Evolutionary conservation across 1,139 yeast species (phyloP).

Genomic region (Zygotorulaspora mrakii): DNA sequence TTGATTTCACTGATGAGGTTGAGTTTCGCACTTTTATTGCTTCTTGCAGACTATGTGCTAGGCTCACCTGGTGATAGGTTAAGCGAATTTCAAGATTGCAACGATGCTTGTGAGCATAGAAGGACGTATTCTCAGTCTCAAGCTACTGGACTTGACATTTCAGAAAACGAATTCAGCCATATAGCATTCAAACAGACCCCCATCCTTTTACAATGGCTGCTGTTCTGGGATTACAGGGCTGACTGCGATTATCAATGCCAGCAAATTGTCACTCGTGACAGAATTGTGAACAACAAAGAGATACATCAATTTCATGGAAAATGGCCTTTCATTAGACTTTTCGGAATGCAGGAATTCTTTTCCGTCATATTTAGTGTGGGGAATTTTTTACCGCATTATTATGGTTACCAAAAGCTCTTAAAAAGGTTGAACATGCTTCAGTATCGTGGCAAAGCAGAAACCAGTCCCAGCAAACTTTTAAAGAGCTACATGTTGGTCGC

Average conservation of each 20-base stretch:
- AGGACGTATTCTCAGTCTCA: slow-evolving; percentile 36
- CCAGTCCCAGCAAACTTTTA: slow-evolving; percentile 19
- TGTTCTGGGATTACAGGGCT: slow-evolving; percentile 75
- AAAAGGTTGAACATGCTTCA: slow-evolving; percentile 19
- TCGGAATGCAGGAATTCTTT: slow-evolving; percentile 79
- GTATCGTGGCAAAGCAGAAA: slow-evolving; percentile 16
- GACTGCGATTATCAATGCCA: slow-evolving; percentile 95
- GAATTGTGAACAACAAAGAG: slow-evolving; percentile 47
- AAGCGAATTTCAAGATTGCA: slow-evolving; percentile 65
- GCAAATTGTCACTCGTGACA: slow-evolving; percentile 56
- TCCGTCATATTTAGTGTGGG: slow-evolving; percentile 79
- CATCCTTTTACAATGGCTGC: slow-evolving; percentile 38
- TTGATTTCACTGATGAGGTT: too few relatives aligned
- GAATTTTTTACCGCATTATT: slow-evolving; percentile 70
- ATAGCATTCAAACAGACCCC: slow-evolving; percentile 36
- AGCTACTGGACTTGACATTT: slow-evolving; percentile 19
- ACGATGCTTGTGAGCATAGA: slow-evolving; percentile 50
- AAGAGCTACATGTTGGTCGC: slow-evolving; percentile 36
- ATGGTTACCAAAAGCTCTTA: slow-evolving; percentile 48
- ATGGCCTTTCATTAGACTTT: slow-evolving; percentile 82
- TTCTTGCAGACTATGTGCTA: slow-evolving; percentile 4
- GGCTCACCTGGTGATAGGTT: slow-evolving; percentile 74
- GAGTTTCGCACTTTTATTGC: slow-evolving; percentile 3
- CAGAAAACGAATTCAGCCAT: slow-evolving; percentile 34
- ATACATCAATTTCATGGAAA: slow-evolving; percentile 90